Base-by-base conservation (phyloP, 805 yeast species). In the Yamadazyma endophytica region DNA sequence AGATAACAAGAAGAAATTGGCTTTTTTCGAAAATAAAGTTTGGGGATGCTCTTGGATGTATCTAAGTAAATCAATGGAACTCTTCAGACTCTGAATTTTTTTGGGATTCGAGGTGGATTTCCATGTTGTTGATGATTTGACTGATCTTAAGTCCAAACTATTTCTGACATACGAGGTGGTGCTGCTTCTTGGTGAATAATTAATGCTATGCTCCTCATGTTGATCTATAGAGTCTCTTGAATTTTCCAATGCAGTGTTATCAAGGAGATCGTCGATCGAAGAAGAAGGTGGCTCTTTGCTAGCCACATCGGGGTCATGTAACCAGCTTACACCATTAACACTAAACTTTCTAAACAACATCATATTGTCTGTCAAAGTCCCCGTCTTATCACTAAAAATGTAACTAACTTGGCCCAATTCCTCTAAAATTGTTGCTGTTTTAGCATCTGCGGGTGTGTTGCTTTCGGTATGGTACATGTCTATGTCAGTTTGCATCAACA, bases 391-490 rank as follows among this genome's bases (percentile, higher is more conserved):
- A 38, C 96, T 84, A 54, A 92, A 92, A 3, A 92, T 73, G 51
- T 90, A 89, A 29, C 95, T 82, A 1, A 94, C 97, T 54, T 92
- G 99, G 2, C 99, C 99, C 46, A 92, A 65, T 58, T 92, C 98
- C 54, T 92, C 99, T 42, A 92, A 72, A 43, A 92, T 87, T 0
- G 97, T 85, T 0, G 97, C 96, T 0, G 97, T 89, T 52, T 90
- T 79, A 0, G 96, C 94, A 46, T 85, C 96, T 28, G 96, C 90
- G 0, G 95, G 96, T 0, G 96, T 92, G 48, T 92, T 77, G 6
- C 87, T 73, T 19, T 76, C 82, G 12, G 67, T 68, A 52, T 92
- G 86, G 49, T 90, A 92, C 96, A 92, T 87, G 58, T 94, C 97
- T 28, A 92, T 75, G 58, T 92, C 98, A 74, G 79, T 79, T 52